Evolutionary conservation across 345 rosid genomes (phyloP).

Genomic region (Citropsis articulata): DNA sequence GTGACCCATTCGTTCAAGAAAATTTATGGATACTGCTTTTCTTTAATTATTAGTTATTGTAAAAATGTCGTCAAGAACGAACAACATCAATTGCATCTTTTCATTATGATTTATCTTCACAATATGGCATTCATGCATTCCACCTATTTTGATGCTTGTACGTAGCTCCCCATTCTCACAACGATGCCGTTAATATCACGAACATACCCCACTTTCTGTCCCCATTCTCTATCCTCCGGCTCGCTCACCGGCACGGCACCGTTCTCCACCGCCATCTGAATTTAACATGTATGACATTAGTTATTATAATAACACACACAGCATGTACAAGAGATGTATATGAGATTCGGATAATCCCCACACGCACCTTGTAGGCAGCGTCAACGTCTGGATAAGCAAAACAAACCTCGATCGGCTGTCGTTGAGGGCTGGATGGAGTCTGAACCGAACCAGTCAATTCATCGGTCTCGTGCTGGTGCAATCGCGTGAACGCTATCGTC

Average conservation of each 20-base stretch:
- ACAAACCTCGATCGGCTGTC: conserved; percentile 71
- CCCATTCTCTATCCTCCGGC: conserved; percentile 86
- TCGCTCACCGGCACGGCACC: conserved; percentile 65
- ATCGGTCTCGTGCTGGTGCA: conserved; percentile 82
- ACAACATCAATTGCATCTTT: background rate
- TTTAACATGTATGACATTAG: too few species aligned
- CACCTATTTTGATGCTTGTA: conserved; percentile 33
- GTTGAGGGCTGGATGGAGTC: conserved; percentile 25
- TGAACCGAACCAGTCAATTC: conserved; percentile 62
- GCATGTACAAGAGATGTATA: too few species aligned
- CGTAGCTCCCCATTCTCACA: conserved; percentile 68
- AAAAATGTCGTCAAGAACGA: too few species aligned
- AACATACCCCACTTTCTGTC: conserved; percentile 83
- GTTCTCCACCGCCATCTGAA: conserved; percentile 78
- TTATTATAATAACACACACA: too few species aligned
- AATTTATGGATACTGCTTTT: background rate
- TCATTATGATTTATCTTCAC: background rate
- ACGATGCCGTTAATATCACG: conserved; percentile 72
- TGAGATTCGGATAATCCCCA: too few species aligned
- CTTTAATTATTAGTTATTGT: background rate
- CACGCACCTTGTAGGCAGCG: conserved; percentile 71
- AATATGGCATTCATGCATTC: conserved; percentile 5
- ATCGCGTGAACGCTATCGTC: conserved; percentile 75
- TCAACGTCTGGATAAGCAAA: conserved; percentile 71
- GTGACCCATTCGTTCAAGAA: background rate